These are phyloP conservation scores for Claviceps paspali DNA, from an alignment of 2,329 filamentous ascomycete genomes.

Conservation along the genomic window DNA sequence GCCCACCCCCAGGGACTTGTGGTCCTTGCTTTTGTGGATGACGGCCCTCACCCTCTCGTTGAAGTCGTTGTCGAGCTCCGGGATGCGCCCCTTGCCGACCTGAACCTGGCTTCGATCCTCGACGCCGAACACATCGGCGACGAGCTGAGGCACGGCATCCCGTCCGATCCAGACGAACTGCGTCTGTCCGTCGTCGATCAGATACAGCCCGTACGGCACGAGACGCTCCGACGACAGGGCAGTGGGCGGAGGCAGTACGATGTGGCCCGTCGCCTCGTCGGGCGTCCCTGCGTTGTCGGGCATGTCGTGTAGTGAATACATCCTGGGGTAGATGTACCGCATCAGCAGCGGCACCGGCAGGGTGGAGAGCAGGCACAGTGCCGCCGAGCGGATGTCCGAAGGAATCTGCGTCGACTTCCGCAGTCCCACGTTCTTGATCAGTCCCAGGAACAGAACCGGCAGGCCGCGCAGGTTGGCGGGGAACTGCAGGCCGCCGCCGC, in stretches of 20 bases:
- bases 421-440: constrained; percentile 93
- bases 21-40: constrained; percentile 80
- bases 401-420: constrained; percentile 89
- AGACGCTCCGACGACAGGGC: constrained; percentile 83
- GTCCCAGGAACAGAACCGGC: constrained; percentile 76
- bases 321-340: constrained; percentile 77
- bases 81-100: constrained; percentile 78
- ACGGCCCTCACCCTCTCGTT: constrained; percentile 87
- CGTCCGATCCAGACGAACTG: constrained; percentile 96
- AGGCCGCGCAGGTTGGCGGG: constrained; percentile 81
- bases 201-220: constrained; percentile 79
- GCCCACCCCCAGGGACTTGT: constrained; percentile 73
- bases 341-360: constrained; percentile 78
- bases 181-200: constrained; percentile 93
- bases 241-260: constrained; percentile 66
- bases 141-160: constrained; percentile 78
- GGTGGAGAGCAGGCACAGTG: constrained; percentile 86
- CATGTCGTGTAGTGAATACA: constrained; percentile 92
- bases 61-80: constrained; percentile 87
- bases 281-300: constrained; percentile 81
- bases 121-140: constrained; percentile 81
- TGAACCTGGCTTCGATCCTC: constrained; percentile 71
- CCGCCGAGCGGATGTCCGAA: constrained; percentile 82
- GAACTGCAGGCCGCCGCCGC: constrained; percentile 85
- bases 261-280: constrained; percentile 74